Conservation (phyloP, 1,284 basidiomycete genomes). For the Papiliotrema terrestris region DNA sequence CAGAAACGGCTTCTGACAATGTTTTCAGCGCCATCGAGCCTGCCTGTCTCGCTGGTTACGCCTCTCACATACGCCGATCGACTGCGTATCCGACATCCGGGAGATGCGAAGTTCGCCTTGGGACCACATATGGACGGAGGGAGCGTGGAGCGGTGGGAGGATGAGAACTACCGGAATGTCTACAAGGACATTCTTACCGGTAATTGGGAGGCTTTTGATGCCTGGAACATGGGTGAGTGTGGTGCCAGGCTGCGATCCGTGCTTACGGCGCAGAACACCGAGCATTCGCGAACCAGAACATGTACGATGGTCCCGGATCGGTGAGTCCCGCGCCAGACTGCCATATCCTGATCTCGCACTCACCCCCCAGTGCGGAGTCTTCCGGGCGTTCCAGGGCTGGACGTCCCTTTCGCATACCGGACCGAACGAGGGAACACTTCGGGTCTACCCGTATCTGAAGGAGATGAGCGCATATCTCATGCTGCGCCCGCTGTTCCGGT, state of each 20-base stretch:
- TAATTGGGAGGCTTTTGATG: constrained; percentile 54
- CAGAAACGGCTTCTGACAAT: constrained; percentile 57
- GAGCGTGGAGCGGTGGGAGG: constrained; percentile 74
- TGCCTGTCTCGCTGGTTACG: constrained; percentile 55
- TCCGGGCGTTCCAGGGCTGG: constrained; percentile 72
- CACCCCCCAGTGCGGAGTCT: constrained; percentile 68
- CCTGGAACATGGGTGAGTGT: constrained; percentile 35
- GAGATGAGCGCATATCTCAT: constrained; percentile 73
- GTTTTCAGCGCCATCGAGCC: constrained; percentile 53
- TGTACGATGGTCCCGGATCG: constrained; percentile 43
- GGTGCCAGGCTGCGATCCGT: neutral
- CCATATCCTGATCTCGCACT: constrained; percentile 10
- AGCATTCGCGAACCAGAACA: constrained; percentile 35
- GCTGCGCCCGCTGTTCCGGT: constrained; percentile 69
- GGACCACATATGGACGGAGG: constrained; percentile 76
- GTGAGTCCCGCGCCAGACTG: constrained; percentile 11
- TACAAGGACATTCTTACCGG: constrained; percentile 61
- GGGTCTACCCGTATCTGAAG: constrained; percentile 69
- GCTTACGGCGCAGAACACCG: constrained; percentile 11
- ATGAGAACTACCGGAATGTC: constrained; percentile 58
- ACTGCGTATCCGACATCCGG: constrained; percentile 67
- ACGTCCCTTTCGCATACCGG: constrained; percentile 60
- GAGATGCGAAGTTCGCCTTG: constrained; percentile 65
- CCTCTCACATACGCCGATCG: constrained; percentile 73
- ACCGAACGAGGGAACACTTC: constrained; percentile 67